Evolutionary conservation across 2,329 filamentous ascomycete genomes (phyloP).

Genomic region (Pseudohalonectria lignicola): DNA sequence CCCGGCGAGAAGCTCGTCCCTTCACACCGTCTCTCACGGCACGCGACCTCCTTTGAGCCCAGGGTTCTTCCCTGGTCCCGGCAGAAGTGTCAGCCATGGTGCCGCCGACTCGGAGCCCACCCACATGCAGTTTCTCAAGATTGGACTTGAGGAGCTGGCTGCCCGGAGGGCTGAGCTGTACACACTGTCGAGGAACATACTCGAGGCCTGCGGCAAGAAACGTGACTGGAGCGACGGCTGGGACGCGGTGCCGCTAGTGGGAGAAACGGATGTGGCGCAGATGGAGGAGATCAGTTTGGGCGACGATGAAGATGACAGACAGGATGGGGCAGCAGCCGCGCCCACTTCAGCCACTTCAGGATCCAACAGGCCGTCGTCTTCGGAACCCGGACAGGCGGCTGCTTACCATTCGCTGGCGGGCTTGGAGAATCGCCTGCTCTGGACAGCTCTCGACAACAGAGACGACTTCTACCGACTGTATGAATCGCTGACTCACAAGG

Average conservation of each 20-base stretch:
- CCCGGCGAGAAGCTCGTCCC: constrained; percentile 52
- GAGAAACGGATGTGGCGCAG: constrained; percentile 28
- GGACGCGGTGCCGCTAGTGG: constrained; percentile 45
- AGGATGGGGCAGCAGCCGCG: constrained; percentile 8
- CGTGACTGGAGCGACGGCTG: constrained; percentile 70
- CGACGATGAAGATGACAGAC: constrained; percentile 22
- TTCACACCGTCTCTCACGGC: constrained; percentile 28
- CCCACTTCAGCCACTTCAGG: constrained; percentile 1
- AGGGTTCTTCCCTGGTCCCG: constrained; percentile 38
- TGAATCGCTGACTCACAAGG: constrained; percentile 72
- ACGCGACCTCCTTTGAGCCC: constrained; percentile 32
- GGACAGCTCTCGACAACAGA: constrained; percentile 47
- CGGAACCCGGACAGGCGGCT: not conserved
- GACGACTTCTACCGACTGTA: constrained; percentile 57
- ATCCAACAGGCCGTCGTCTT: not conserved
- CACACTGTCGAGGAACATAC: constrained; percentile 65
- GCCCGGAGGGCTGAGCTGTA: constrained; percentile 75
- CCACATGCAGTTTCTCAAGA: constrained; percentile 40
- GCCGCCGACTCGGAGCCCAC: constrained; percentile 25
- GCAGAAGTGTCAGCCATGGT: constrained; percentile 18
- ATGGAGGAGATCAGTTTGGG: constrained; percentile 50
- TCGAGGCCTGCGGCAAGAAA: constrained; percentile 63
- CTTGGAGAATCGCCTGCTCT: constrained; percentile 45
- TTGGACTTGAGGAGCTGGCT: constrained; percentile 70
- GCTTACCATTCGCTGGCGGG: constrained; percentile 29